These are phyloP conservation scores for Talaromyces marneffei DNA, from an alignment of 2,329 filamentous ascomycete genomes.

Conservation along the genomic window DNA sequence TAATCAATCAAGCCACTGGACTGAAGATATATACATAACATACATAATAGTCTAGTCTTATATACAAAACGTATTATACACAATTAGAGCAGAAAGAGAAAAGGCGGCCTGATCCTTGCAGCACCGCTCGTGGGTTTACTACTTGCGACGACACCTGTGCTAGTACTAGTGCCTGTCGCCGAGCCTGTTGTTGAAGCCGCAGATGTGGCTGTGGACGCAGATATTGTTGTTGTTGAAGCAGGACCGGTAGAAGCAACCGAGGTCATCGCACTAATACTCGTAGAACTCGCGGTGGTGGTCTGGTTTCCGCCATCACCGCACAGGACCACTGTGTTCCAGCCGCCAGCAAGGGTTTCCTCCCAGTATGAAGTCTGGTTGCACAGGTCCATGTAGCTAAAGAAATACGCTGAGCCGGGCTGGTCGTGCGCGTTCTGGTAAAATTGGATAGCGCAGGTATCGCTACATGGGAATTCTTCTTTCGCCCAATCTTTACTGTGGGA, in stretches of 20 bases:
- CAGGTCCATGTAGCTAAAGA: conserved; percentile 23
- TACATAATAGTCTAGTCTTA: background rate
- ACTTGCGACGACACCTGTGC: conserved; percentile 6
- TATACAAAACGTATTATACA: background rate
- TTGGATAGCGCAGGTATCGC: conserved; percentile 22
- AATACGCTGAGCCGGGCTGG: conserved; percentile 23
- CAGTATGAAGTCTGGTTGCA: conserved; percentile 21
- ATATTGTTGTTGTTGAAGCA: background rate
- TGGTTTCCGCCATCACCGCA: conserved; percentile 17
- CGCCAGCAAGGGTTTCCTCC: conserved; percentile 21
- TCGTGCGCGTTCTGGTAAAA: conserved; percentile 27
- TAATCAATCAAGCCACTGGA: background rate
- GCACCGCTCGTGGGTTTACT: conserved; percentile 19
- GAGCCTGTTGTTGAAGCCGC: background rate
- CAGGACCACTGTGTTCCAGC: conserved; percentile 22
- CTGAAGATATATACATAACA: background rate
- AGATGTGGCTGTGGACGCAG: background rate
- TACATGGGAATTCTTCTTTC: conserved; percentile 21
- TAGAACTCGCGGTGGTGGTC: conserved; percentile 14
- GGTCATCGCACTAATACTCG: conserved; percentile 7
- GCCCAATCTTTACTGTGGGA: conserved; percentile 17
- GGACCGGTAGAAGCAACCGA: background rate
- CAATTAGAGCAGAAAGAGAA: background rate
- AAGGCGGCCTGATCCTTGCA: conserved; percentile 15
- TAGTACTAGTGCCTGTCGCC: conserved; percentile 5